These are phyloP conservation scores for Ascochyta koolunga DNA, from an alignment of 2,329 filamentous ascomycete genomes.

Conservation along the genomic window DNA sequence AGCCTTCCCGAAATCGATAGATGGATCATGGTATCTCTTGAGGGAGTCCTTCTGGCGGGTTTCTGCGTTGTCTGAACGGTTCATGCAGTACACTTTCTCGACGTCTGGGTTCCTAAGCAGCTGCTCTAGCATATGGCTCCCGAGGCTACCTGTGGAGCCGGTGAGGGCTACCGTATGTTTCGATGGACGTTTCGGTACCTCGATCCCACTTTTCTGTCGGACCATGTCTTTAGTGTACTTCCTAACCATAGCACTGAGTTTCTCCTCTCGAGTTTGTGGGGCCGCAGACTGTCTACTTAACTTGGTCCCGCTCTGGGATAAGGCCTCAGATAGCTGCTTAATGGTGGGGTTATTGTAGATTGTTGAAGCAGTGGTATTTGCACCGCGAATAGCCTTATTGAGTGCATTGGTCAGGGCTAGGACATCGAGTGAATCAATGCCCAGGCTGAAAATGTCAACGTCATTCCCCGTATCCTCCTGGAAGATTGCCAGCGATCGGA, in stretches of 20 bases:
- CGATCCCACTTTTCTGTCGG: not conserved
- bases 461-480: not conserved
- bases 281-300: not conserved
- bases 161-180: constrained; percentile 28
- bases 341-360: constrained; percentile 11
- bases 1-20: constrained; percentile 5
- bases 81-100: constrained; percentile 28
- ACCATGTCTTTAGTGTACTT: constrained; percentile 8
- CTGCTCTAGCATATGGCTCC: constrained; percentile 27
- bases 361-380: not conserved
- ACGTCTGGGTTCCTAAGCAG: constrained; percentile 22
- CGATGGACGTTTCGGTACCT: not conserved
- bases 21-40: not conserved
- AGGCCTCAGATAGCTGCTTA: not conserved
- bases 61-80: constrained; percentile 25
- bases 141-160: constrained; percentile 34
- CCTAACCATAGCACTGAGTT: constrained; percentile 1
- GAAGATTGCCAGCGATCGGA: not conserved
- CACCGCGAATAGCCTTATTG: constrained; percentile 14
- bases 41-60: constrained; percentile 14
- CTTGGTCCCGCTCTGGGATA: not conserved
- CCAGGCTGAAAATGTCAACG: constrained; percentile 21
- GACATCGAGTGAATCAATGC: constrained; percentile 26
- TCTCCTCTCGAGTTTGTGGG: not conserved
- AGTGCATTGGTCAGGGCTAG: constrained; percentile 17